Percentiles rank a stretch among this genome's conserved stretches.
Evolutionary conservation across 2,329 filamentous ascomycete genomes (phyloP).

Genomic region (Alternaria solani): DNA sequence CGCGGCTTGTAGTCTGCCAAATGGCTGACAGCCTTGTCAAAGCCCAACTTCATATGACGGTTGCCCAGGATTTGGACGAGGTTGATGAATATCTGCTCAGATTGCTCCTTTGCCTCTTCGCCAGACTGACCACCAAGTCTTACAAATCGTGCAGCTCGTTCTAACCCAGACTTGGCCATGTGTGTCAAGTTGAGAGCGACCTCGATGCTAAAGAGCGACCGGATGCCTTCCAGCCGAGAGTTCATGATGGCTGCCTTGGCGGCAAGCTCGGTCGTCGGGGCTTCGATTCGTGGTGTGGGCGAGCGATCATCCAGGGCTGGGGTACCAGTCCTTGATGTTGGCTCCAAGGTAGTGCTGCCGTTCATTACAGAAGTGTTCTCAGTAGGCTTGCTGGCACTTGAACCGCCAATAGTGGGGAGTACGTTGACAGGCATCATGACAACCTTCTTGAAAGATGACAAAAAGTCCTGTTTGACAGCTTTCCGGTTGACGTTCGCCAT

Average conservation of each 20-base stretch:
- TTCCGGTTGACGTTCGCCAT: constrained; percentile 96
- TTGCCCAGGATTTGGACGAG: constrained; percentile 85
- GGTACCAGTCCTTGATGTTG: constrained; percentile 38
- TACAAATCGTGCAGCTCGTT: constrained; percentile 84
- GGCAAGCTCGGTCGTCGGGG: constrained; percentile 87
- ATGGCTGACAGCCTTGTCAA: constrained; percentile 90
- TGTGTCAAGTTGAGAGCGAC: constrained; percentile 91
- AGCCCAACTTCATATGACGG: constrained; percentile 89
- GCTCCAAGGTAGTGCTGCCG: constrained; percentile 41
- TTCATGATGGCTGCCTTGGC: constrained; percentile 99
- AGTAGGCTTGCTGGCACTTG: constrained; percentile 49
- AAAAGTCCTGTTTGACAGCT: constrained; percentile 94
- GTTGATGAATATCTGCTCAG: constrained; percentile 84
- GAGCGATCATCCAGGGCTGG: constrained; percentile 52
- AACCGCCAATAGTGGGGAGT: constrained; percentile 69
- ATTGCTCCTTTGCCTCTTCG: constrained; percentile 85
- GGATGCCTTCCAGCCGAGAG: constrained; percentile 90
- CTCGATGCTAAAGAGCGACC: constrained; percentile 94
- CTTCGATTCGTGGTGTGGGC: constrained; percentile 61
- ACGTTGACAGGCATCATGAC: constrained; percentile 99
- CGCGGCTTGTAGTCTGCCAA: constrained; percentile 90
- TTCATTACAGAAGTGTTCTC: constrained; percentile 30
- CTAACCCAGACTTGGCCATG: constrained; percentile 84
- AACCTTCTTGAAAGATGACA: constrained; percentile 97
- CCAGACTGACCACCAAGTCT: constrained; percentile 80